Evolutionary conservation across 2,329 filamentous ascomycete species (phyloP).

Genomic region (Hypoxylon sp.): DNA sequence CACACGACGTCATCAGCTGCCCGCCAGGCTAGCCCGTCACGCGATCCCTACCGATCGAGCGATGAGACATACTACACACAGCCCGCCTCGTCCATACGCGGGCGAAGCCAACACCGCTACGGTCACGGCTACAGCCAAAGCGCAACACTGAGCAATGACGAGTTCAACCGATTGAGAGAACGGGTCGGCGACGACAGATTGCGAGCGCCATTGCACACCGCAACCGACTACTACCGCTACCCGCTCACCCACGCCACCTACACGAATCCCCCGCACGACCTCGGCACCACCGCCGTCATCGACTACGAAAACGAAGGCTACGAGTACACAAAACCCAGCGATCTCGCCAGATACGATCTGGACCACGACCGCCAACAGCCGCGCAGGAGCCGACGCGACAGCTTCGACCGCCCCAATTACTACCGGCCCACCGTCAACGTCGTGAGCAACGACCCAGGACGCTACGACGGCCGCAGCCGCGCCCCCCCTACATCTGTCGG

Average conservation of each 20-base stretch:
- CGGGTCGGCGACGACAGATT: slow-evolving; percentile 62
- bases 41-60: slow-evolving; percentile 67
- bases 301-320: slow-evolving; percentile 73
- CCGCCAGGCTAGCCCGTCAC: slow-evolving; percentile 63
- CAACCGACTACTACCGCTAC: slow-evolving; percentile 63
- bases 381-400: slow-evolving; percentile 65
- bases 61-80: slow-evolving; percentile 70
- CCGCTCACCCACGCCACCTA: slow-evolving; percentile 64
- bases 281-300: slow-evolving; percentile 57
- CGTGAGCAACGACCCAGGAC: slow-evolving; percentile 63
- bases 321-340: slow-evolving; percentile 74
- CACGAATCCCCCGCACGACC: slow-evolving; percentile 60
- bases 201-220: slow-evolving; percentile 55
- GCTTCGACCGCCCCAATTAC: slow-evolving; percentile 66
- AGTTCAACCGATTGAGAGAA: slow-evolving; percentile 65
- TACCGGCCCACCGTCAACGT: slow-evolving; percentile 68
- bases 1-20: slow-evolving; percentile 57
- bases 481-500: slow-evolving; percentile 75
- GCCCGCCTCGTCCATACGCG: slow-evolving; percentile 70
- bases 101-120: slow-evolving; percentile 62
- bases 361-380: slow-evolving; percentile 63
- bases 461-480: slow-evolving; percentile 58
- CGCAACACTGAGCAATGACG: slow-evolving; percentile 66
- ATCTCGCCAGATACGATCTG: slow-evolving; percentile 73
- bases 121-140: slow-evolving; percentile 60